Conservation (phyloP, 441 rosid genomes). For the Rhodomyrtus psidioides region DNA sequence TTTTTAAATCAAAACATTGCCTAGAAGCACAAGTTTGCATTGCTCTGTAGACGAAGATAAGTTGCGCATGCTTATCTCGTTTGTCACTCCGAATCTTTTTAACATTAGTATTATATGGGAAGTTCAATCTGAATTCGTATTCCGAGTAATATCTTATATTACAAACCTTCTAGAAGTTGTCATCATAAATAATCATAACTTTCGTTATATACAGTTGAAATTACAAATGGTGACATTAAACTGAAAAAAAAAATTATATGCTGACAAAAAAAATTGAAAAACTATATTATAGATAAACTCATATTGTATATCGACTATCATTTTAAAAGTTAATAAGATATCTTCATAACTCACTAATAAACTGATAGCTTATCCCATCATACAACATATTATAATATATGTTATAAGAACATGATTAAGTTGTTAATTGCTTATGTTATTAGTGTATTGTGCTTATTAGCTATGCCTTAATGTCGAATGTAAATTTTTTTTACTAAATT, state of each 20-base stretch:
- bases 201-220: not conserved
- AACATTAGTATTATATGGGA: not conserved
- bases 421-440: not conserved
- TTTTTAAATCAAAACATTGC: conserved; percentile 2
- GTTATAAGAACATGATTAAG: not conserved
- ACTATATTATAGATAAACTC: not conserved
- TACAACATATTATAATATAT: not conserved
- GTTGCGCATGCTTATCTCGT: not conserved
- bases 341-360: not conserved
- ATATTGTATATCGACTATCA: not conserved
- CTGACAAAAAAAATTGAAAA: not conserved
- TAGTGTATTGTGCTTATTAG: not conserved
- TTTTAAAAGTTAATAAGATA: not conserved
- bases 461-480: not conserved
- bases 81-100: not conserved
- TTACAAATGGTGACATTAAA: not conserved
- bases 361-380: not conserved
- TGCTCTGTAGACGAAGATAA: not conserved
- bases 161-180: not conserved
- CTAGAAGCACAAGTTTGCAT: conserved; percentile 30
- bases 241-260: not conserved
- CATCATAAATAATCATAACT: too few relatives aligned
- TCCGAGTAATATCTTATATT: not conserved
- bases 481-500: not conserved
- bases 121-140: not conserved